Conservation (phyloP, 768 basidiomycete genomes). For the Amylocystis lapponica region DNA sequence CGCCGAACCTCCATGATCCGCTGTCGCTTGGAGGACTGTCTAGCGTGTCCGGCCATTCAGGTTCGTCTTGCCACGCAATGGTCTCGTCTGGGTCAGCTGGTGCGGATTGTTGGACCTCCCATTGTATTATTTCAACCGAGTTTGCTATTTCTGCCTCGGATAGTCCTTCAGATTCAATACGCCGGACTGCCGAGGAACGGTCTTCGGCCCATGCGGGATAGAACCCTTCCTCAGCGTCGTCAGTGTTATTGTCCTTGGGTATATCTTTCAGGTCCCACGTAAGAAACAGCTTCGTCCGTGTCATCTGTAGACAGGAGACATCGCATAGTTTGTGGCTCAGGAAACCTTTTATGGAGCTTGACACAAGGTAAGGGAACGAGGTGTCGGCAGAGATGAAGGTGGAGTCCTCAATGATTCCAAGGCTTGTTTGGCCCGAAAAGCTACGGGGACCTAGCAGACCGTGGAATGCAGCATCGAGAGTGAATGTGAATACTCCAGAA, state of each 20-base stretch:
- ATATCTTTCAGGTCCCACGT: too few species aligned
- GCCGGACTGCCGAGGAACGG: too few species aligned
- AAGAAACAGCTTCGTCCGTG: conserved; percentile 20
- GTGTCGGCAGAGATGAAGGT: conserved; percentile 4
- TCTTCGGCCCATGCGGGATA: too few species aligned
- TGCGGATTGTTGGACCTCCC: too few species aligned
- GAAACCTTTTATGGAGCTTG: conserved; percentile 7
- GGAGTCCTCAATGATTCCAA: conserved; percentile 2
- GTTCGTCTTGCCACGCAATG: too few species aligned
- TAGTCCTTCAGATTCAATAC: too few species aligned
- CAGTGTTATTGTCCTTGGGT: too few species aligned
- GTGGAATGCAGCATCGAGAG: conserved; percentile 16
- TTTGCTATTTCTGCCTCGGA: too few species aligned
- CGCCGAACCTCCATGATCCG: neutral
- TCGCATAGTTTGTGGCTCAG: conserved; percentile 9
- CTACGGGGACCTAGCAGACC: conserved; percentile 9
- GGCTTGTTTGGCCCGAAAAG: neutral
- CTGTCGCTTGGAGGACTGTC: neutral
- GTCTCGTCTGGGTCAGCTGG: too few species aligned
- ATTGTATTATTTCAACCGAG: too few species aligned
- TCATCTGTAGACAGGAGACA: conserved; percentile 25
- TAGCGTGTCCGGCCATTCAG: too few species aligned
- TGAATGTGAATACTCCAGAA: conserved; percentile 20
- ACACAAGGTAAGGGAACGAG: conserved; percentile 13
- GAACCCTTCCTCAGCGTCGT: too few species aligned